Evolutionary conservation across 2,329 filamentous ascomycete species (phyloP).

Genomic region (Teratosphaeriaceae sp.): DNA sequence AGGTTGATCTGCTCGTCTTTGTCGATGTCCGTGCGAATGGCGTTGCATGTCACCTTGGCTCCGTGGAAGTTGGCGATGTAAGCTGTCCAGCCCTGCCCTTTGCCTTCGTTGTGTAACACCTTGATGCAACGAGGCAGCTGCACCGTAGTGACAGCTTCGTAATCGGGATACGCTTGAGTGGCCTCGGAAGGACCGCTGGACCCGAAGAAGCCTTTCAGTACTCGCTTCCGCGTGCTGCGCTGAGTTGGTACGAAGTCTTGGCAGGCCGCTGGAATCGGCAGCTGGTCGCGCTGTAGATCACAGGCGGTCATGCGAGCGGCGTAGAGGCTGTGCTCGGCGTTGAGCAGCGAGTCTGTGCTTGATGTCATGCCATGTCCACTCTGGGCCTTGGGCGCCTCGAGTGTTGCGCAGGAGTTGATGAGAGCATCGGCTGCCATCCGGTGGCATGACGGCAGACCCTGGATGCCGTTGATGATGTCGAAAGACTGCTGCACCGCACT

Average conservation of each 20-base stretch:
- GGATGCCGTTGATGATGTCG: conserved; percentile 38
- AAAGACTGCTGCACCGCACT: conserved; percentile 31
- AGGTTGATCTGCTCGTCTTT: conserved; percentile 34
- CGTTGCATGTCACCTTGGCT: conserved; percentile 56
- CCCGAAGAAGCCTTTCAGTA: conserved; percentile 19
- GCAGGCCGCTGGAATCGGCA: conserved; percentile 45
- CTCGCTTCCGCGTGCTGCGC: conserved; percentile 13
- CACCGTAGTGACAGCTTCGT: conserved; percentile 23
- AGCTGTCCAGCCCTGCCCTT: conserved; percentile 56
- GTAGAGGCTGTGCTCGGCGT: conserved; percentile 49
- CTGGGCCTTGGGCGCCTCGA: conserved; percentile 27
- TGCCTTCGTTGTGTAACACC: conserved; percentile 41
- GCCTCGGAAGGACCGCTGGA: conserved; percentile 10
- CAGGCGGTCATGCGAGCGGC: conserved; percentile 58
- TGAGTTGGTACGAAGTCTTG: conserved; percentile 39
- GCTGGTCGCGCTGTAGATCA: conserved; percentile 49
- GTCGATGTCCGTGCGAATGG: conserved; percentile 52
- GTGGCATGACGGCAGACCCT: conserved; percentile 45
- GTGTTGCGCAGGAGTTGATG: conserved; percentile 46
- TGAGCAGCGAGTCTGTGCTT: conserved; percentile 29
- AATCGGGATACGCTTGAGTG: conserved; percentile 9
- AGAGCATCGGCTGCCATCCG: conserved; percentile 46
- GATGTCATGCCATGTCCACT: not conserved
- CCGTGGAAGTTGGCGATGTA: conserved; percentile 58
- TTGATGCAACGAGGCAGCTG: conserved; percentile 47